Conservation (phyloP, 1,139 yeast species). For the Geotrichum candidum region DNA sequence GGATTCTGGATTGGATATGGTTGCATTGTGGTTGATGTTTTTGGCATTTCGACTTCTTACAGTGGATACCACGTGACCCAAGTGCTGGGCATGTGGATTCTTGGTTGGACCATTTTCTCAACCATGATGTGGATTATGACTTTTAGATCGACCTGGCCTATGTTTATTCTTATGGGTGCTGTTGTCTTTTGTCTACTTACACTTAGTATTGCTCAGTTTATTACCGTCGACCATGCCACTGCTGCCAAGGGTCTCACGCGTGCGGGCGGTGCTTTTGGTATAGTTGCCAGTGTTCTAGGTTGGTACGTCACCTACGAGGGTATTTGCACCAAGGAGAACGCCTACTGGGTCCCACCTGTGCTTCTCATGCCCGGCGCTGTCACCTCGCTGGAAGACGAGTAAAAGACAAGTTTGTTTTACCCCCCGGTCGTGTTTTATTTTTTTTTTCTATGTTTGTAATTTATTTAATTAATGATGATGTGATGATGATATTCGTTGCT, state of each 20-base stretch:
- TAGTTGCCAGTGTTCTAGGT: constrained; percentile 69
- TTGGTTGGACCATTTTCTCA: constrained; percentile 79
- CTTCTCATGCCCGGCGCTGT: constrained; percentile 33
- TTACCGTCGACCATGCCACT: constrained; percentile 22
- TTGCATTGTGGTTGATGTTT: constrained; percentile 64
- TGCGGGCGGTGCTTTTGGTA: constrained; percentile 79
- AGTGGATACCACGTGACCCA: constrained; percentile 39
- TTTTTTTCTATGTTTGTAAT: not conserved
- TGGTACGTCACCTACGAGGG: constrained; percentile 94
- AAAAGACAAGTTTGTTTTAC: not conserved
- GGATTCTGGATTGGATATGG: constrained; percentile 84
- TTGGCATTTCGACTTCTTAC: constrained; percentile 62
- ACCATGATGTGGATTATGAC: constrained; percentile 62
- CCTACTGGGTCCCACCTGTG: constrained; percentile 55
- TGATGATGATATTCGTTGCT: not conserved
- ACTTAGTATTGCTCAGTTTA: constrained; percentile 55
- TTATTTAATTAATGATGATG: not conserved
- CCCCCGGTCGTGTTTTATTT: not conserved
- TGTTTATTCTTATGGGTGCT: constrained; percentile 59
- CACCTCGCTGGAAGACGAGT: not conserved
- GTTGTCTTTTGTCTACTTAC: constrained; percentile 64
- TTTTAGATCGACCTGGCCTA: constrained; percentile 72
- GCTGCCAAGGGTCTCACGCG: constrained; percentile 41
- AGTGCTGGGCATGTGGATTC: constrained; percentile 67
- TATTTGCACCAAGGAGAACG: constrained; percentile 64